Percentiles rank a stretch among this genome's conserved stretches.
These are phyloP conservation scores for Dispira parvispora DNA, from an alignment of 192 early-diverging fungal species.

Conservation along the genomic window DNA sequence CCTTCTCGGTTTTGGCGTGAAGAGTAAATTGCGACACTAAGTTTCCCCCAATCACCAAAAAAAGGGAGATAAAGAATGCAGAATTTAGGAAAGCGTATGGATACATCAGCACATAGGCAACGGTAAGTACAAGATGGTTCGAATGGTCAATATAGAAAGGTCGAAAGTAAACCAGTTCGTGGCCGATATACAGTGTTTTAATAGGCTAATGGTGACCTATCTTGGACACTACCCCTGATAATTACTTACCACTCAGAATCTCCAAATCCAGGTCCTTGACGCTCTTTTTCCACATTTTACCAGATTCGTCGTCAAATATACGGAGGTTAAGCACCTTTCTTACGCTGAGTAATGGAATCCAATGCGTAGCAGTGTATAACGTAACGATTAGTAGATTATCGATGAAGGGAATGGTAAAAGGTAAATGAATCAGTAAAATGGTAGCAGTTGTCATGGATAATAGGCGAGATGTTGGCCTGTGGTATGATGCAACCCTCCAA, in stretches of 20 bases:
- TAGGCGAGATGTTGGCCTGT: neutral
- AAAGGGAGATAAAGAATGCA: no score
- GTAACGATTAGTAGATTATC: no score
- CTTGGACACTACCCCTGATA: neutral
- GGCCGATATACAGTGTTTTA: no score
- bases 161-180: no score
- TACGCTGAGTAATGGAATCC: conserved; percentile 18
- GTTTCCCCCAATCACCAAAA: no score
- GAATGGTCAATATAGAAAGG: no score
- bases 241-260: conserved; percentile 53
- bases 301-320: conserved; percentile 52
- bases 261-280: conserved; percentile 57
- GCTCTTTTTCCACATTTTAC: conserved; percentile 61
- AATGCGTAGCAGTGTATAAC: no score
- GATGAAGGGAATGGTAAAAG: no score
- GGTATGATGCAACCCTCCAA: neutral
- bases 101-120: no score
- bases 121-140: no score
- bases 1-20: conserved; percentile 60
- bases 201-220: no score
- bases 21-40: conserved; percentile 88
- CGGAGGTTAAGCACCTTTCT: conserved; percentile 63
- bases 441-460: neutral
- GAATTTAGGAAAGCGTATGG: no score
- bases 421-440: neutral